A percentile compares a stretch with the other conserved stretches of the same genome.
These are phyloP conservation scores for Mucor piriformis DNA, from an alignment of 371 early-diverging fungal species.

Conservation along the genomic window DNA sequence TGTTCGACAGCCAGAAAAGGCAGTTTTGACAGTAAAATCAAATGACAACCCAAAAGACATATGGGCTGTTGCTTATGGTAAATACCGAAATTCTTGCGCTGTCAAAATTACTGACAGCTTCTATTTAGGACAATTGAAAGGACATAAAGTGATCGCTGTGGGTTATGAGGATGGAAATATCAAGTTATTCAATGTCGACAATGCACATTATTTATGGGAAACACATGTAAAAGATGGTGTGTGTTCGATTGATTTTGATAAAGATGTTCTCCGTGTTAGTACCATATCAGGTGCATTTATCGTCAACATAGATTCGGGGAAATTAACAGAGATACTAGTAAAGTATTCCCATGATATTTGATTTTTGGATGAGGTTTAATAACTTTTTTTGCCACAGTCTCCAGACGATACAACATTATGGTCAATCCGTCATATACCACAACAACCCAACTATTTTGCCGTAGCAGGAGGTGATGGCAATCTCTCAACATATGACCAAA, in stretches of 20 bases:
- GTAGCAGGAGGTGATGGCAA: slow-evolving; percentile 70
- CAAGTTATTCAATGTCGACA: slow-evolving; percentile 70
- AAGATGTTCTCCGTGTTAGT: slow-evolving; percentile 10
- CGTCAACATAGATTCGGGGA: slow-evolving; percentile 18
- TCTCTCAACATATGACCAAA: slow-evolving; percentile 50
- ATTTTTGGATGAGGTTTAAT: not conserved
- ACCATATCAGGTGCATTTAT: slow-evolving; percentile 21
- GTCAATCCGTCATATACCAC: slow-evolving; percentile 74
- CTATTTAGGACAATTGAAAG: slow-evolving; percentile 11
- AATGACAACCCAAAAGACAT: slow-evolving; percentile 60
- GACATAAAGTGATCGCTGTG: slow-evolving; percentile 48
- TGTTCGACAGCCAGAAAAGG: slow-evolving; percentile 63
- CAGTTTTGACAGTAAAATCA: slow-evolving; percentile 66
- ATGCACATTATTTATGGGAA: slow-evolving; percentile 67
- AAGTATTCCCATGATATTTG: not conserved
- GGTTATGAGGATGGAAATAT: slow-evolving; percentile 87
- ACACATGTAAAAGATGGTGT: slow-evolving; percentile 79
- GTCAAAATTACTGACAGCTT: not conserved
- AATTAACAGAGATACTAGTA: slow-evolving; percentile 12
- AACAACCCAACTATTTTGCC: slow-evolving; percentile 64
- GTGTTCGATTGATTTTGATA: slow-evolving; percentile 28
- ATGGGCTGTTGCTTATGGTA: slow-evolving; percentile 83
- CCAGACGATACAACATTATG: slow-evolving; percentile 70
- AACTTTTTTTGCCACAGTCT: slow-evolving; percentile 25
- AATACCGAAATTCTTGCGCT: slow-evolving; percentile 20